Conservation (phyloP, 1,284 basidiomycete species). For the Stereum hirsutum region DNA sequence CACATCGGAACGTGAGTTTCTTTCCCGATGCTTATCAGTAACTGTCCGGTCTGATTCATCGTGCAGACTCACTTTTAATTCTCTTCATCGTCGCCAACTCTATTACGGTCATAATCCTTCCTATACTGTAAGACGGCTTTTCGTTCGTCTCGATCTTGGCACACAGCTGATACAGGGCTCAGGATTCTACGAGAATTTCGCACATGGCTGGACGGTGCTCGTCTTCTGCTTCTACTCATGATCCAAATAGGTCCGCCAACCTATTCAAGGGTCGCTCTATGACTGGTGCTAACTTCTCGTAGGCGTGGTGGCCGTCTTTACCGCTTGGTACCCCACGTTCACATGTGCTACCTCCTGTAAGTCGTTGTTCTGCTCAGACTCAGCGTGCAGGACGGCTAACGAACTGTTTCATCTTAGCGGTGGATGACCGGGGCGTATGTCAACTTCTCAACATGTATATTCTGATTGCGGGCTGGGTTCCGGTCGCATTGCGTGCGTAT, state of each 20-base stretch:
- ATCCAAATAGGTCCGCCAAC: constrained; percentile 43
- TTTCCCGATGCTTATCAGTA: neutral
- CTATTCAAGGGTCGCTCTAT: constrained; percentile 1
- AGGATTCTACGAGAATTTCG: constrained; percentile 46
- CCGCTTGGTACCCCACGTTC: constrained; percentile 31
- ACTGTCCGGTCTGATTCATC: neutral
- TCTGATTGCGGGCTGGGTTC: constrained; percentile 43
- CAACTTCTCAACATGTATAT: constrained; percentile 39
- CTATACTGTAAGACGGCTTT: constrained; percentile 35
- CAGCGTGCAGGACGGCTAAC: too few relatives aligned
- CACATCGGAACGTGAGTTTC: constrained; percentile 27
- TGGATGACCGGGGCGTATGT: constrained; percentile 36
- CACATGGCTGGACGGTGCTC: constrained; percentile 47
- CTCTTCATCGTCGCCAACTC: constrained; percentile 38
- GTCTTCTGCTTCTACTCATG: constrained; percentile 37
- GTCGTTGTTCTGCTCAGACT: constrained; percentile 4
- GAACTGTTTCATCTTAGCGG: constrained; percentile 22
- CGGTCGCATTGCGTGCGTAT: constrained; percentile 40
- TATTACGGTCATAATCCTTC: constrained; percentile 38
- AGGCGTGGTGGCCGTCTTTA: constrained; percentile 31
- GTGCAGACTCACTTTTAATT: constrained; percentile 30
- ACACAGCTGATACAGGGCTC: constrained; percentile 31
- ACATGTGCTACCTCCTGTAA: constrained; percentile 34
- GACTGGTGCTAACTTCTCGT: neutral
- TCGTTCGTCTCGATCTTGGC: constrained; percentile 42